Evolutionary conservation across 1,139 yeast species (phyloP).

Genomic region (Candida smagusa): DNA sequence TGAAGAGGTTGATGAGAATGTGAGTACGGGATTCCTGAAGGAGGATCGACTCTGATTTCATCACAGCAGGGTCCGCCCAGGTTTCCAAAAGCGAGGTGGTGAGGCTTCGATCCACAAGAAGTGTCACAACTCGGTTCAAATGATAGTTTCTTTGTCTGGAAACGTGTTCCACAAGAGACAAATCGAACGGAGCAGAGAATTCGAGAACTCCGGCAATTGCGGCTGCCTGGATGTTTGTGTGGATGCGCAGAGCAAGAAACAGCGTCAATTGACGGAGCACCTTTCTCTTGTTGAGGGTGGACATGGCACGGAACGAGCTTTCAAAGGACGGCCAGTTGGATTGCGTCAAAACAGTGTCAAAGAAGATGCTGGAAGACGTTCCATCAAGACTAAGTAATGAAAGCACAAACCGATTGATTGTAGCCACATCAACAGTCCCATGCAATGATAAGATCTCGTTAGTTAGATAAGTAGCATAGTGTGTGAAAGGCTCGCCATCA

Average conservation of each 20-base stretch:
- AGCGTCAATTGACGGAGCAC: conserved; percentile 9
- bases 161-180: conserved; percentile 16
- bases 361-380: conserved; percentile 16
- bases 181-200: too few species aligned
- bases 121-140: conserved; percentile 14
- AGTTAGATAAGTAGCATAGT: conserved; percentile 22
- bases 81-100: conserved; percentile 9
- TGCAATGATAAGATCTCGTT: conserved; percentile 15
- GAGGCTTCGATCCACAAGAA: not conserved
- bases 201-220: too few species aligned
- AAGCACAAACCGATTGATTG: conserved; percentile 19
- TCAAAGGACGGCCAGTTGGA: conserved; percentile 20
- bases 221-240: too few species aligned
- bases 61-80: conserved; percentile 30
- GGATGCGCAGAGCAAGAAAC: not conserved
- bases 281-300: conserved; percentile 24
- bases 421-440: conserved; percentile 5
- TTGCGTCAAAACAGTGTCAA: conserved; percentile 22
- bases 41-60: conserved; percentile 33
- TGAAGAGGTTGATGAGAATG: conserved; percentile 25
- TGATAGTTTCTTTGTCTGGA: conserved; percentile 11
- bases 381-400: conserved; percentile 26
- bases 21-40: conserved; percentile 36
- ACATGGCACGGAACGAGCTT: conserved; percentile 19
- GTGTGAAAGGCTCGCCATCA: conserved; percentile 13